Conservation (phyloP, 225 moss, liverwort and hornwort species). For the Climacium dendroides region DNA sequence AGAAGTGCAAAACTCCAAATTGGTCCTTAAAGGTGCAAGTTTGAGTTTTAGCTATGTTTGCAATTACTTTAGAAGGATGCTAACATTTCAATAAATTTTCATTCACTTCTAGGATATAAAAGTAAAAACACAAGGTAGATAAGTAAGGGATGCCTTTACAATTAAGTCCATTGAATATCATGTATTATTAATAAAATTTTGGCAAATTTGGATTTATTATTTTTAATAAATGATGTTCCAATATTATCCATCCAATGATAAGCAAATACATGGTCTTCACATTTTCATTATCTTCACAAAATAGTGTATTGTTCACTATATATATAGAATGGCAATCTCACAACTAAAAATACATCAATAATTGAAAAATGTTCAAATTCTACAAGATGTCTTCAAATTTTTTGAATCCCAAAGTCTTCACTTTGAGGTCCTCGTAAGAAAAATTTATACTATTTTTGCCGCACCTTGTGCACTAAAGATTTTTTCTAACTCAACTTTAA, state of each 20-base stretch:
- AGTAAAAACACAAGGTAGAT: background rate
- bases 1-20: background rate
- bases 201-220: no score
- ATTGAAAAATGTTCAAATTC: background rate
- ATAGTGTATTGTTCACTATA: background rate
- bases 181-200: background rate
- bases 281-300: background rate
- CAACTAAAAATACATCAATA: background rate
- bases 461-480: no score
- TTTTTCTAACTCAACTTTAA: background rate
- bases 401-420: background rate
- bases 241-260: background rate
- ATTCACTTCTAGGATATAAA: background rate
- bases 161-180: background rate
- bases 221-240: background rate
- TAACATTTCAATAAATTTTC: background rate
- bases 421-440: background rate
- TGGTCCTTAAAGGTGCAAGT: background rate
- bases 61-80: background rate
- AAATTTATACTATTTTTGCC: no score
- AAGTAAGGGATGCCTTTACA: background rate
- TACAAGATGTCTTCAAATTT: background rate
- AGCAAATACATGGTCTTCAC: background rate
- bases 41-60: background rate
- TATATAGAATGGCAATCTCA: fast-evolving